Percentiles rank a stretch among this genome's conserved stretches.
Conservation (phyloP, 106 monocot species). For the Posidonia australis region DNA sequence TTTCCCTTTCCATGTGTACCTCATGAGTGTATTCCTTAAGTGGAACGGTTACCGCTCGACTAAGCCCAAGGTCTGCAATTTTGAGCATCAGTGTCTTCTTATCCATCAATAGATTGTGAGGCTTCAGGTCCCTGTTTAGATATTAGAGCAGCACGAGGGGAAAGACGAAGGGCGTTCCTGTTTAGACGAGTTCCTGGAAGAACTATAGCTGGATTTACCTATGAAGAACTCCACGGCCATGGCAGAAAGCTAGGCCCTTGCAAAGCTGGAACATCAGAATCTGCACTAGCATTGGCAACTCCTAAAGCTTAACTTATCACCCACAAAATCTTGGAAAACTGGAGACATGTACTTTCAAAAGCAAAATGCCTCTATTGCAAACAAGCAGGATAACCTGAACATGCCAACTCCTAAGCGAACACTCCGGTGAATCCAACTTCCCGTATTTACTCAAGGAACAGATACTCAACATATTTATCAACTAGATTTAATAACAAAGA, state of each 20-base stretch:
- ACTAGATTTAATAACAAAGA: too few relatives aligned
- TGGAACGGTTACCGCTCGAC: conserved; percentile 71
- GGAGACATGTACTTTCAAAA: too few relatives aligned
- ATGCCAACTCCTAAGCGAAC: too few relatives aligned
- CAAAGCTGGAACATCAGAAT: conserved; percentile 94
- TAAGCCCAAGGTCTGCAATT: conserved; percentile 91
- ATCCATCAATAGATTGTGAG: conserved; percentile 94
- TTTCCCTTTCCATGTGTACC: conserved; percentile 28
- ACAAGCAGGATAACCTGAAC: too few relatives aligned
- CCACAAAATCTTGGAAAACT: too few relatives aligned
- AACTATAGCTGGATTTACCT: conserved; percentile 28
- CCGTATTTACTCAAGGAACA: too few relatives aligned
- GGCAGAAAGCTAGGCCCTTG: conserved; percentile 88
- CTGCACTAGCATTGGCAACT: conserved; percentile 32
- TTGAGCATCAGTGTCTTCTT: conserved; percentile 84
- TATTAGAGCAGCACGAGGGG: too few relatives aligned
- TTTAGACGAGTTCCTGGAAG: too few relatives aligned
- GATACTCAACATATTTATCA: too few relatives aligned
- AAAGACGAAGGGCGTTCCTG: neutral
- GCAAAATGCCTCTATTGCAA: too few relatives aligned
- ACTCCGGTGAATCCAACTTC: too few relatives aligned
- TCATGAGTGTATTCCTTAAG: conserved; percentile 97
- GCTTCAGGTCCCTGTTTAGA: conserved; percentile 67
- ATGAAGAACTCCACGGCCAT: conserved; percentile 87
- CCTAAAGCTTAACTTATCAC: too few relatives aligned